Base-by-base conservation (phyloP, 495 filamentous ascomycete genomes). In the Penicillium bovifimosum region DNA sequence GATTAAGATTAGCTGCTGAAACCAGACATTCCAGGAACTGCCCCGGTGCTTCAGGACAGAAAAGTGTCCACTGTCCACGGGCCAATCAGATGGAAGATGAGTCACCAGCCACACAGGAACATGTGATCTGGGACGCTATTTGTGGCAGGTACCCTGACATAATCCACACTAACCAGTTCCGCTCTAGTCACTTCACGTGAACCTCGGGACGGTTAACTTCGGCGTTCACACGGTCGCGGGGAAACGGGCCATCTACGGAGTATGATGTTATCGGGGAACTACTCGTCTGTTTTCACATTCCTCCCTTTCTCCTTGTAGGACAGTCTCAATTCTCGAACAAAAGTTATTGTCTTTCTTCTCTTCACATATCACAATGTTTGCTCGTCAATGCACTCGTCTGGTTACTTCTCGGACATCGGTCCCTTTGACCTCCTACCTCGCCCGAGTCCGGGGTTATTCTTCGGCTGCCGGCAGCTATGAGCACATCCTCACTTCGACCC, bases 401-500 rank as follows among this genome's bases (percentile, higher is more conserved):
- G 68, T 80, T 47, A 77, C 77, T 64, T 80, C 78, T n/a, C 76
- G 75, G 66, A 76, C 83, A 51, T 67, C 68, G 16, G 53, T 69
- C 43, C 64, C 71, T 29, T 63, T 71, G 71, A 67, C 74, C 55
- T 60, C 73, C 44, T 63, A 74, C 71, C 26, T 75, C 75, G 43
- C 79, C 73, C 48, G 80, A 69, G 52, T 62, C 70, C 56, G 70
- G 31, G 71, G 62, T 44, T 89, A 81, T 63, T 87, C 82, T n/a
- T 72, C 80, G 31, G 64, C 77, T 51, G 53, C 64, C 28, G 65
- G 69, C 41, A 74, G 72, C 50, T 97, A 96, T 72, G 86, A 96
- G 63, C 82, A 86, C 67, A 83, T 98, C 60, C 69, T 89, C 28
- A 83, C 89, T 39, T 87, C 88, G 14, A 80, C 75, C 53, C 93